These are phyloP conservation scores for Phytophthora capsici DNA, from an alignment of 352 stramenopile species.

Conservation along the genomic window DNA sequence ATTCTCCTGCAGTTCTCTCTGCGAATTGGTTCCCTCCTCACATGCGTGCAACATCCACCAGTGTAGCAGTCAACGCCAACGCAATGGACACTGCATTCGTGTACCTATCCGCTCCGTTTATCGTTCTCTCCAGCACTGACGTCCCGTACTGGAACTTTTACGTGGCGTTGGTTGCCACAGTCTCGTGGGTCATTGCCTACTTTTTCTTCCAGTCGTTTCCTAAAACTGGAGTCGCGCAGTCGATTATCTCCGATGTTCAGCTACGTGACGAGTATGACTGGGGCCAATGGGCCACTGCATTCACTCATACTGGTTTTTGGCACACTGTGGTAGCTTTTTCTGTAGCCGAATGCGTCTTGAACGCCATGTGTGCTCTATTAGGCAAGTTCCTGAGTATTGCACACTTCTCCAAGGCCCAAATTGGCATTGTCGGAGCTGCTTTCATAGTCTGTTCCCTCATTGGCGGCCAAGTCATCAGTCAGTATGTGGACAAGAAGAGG, in stretches of 20 bases:
- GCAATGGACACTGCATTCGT: constrained; percentile 70
- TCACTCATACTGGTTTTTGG: constrained; percentile 67
- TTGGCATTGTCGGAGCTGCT: constrained; percentile 66
- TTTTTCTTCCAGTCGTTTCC: constrained; percentile 62
- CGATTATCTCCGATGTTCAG: constrained; percentile 60
- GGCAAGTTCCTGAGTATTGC: constrained; percentile 72
- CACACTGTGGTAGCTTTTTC: constrained; percentile 71
- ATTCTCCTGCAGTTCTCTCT: constrained; percentile 74
- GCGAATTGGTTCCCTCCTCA: constrained; percentile 79
- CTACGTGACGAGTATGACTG: constrained; percentile 77
- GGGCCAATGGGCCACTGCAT: constrained; percentile 70
- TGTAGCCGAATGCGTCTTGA: constrained; percentile 70
- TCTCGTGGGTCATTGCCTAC: constrained; percentile 31
- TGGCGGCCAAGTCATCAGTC: constrained; percentile 70
- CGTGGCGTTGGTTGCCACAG: constrained; percentile 38
- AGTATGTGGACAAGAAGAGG: constrained; percentile 64
- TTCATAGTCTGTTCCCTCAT: constrained; percentile 80
- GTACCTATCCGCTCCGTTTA: constrained; percentile 62
- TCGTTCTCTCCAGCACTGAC: constrained; percentile 43
- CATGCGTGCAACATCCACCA: constrained; percentile 69
- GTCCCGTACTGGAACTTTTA: constrained; percentile 53
- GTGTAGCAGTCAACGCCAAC: constrained; percentile 79
- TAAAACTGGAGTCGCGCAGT: constrained; percentile 40
- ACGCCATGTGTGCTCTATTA: constrained; percentile 74
- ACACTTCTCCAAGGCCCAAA: constrained; percentile 67